Evolutionary conservation across 2,329 filamentous ascomycete species (phyloP).

Genomic region (Ophiostoma fasciatum): DNA sequence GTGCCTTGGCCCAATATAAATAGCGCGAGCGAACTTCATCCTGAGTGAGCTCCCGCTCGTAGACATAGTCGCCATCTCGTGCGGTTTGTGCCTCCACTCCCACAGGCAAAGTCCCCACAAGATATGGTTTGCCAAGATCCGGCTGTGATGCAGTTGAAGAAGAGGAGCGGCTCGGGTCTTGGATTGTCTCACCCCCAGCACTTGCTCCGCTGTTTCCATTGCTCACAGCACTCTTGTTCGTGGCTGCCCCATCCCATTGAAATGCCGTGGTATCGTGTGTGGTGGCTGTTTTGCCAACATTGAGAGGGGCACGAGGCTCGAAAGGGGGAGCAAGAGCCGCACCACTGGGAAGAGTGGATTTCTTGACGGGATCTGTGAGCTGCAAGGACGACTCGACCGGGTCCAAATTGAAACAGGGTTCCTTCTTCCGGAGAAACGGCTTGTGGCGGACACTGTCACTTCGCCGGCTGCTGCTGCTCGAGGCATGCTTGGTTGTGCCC

Average conservation of each 20-base stretch:
- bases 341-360: constrained; percentile 26
- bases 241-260: constrained; percentile 5
- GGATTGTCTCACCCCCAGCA: not conserved
- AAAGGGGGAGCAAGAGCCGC: constrained; percentile 36
- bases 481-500: constrained; percentile 3
- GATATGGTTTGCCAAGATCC: constrained; percentile 29
- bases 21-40: constrained; percentile 44
- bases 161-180: constrained; percentile 4
- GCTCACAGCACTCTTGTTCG: not conserved
- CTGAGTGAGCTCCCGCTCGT: constrained; percentile 39
- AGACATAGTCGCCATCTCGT: constrained; percentile 34
- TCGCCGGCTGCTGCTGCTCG: constrained; percentile 7
- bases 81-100: constrained; percentile 27
- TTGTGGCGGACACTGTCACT: constrained; percentile 9
- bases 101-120: constrained; percentile 35
- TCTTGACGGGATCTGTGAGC: constrained; percentile 17
- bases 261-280: not conserved
- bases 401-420: constrained; percentile 13
- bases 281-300: too few species aligned
- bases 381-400: constrained; percentile 16
- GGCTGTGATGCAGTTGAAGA: constrained; percentile 8
- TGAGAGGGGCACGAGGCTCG: constrained; percentile 30
- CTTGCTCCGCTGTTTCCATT: not conserved
- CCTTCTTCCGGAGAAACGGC: constrained; percentile 10
- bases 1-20: constrained; percentile 45